Evolutionary conservation across 257 asterid genomes (phyloP).

Genomic region (Hygrophila difformis): DNA sequence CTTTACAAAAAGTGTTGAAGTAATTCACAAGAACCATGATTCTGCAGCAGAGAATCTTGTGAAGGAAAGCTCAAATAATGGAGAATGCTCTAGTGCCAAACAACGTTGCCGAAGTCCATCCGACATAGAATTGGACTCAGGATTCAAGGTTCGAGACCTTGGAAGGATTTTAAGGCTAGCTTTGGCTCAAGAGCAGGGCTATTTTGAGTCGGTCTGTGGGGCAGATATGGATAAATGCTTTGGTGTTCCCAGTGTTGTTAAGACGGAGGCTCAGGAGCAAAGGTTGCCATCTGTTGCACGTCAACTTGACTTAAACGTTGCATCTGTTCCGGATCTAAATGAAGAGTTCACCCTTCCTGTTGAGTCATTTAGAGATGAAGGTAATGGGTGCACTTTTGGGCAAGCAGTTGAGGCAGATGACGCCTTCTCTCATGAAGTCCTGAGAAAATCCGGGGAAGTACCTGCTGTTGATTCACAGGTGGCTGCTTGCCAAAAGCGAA

Average conservation of each 20-base stretch:
- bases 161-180: slow-evolving; percentile 75
- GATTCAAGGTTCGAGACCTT: slow-evolving; percentile 94
- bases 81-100: slow-evolving; percentile 53
- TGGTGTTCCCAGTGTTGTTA: slow-evolving; percentile 32
- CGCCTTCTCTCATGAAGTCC: slow-evolving; percentile 52
- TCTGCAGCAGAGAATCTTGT: slow-evolving; percentile 24
- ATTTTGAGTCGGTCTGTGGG: slow-evolving; percentile 44
- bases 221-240: slow-evolving; percentile 34
- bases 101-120: slow-evolving; percentile 23
- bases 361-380: slow-evolving; percentile 68
- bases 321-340: slow-evolving; percentile 86
- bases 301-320: slow-evolving; percentile 76
- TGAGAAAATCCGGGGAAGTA: slow-evolving; percentile 42
- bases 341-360: slow-evolving; percentile 70
- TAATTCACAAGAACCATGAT: slow-evolving; percentile 38
- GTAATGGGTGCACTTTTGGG: slow-evolving; percentile 41
- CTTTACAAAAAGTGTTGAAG: slow-evolving; percentile 76
- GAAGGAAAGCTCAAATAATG: slow-evolving; percentile 38
- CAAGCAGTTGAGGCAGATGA: slow-evolving; percentile 54
- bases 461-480: slow-evolving; percentile 54
- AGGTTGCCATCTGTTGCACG: slow-evolving; percentile 49
- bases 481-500: slow-evolving; percentile 47
- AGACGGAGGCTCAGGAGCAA: slow-evolving; percentile 44
- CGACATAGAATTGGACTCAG: slow-evolving; percentile 67
- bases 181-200: slow-evolving; percentile 66